Base-by-base conservation (phyloP, 1,139 yeast genomes). In the Candida tropicalis region DNA sequence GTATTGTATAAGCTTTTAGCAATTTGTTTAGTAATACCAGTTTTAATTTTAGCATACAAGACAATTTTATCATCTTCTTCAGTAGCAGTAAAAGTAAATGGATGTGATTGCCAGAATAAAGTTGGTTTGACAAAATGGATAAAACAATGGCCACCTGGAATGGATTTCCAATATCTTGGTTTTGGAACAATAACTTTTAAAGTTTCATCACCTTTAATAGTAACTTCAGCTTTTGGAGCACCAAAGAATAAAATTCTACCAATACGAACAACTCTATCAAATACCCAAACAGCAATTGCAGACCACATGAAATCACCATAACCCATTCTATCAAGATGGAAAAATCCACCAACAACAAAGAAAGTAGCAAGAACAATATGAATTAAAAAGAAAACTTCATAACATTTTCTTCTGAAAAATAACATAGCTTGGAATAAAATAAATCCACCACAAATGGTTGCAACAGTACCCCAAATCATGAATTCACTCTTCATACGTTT, bases 141-240 rank as follows among this genome's bases (percentile, higher is more conserved):
- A 46, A 71, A 79, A 61, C 78, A 79, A 53, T 74, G 78, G 3
- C 77, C 75, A 32, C 80, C 81, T 3, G 77, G 74, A 36, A 62
- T 55, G 2, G 70, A 56, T 25, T 61, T 58, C 75, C 75, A 73
- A 44, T 56, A 57, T 5, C 45, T 52, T 20, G 75, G 73, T 38
- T 60, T 66, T 1, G 74, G 73, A 7, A 73, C 61, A 4, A 60
- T 58, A 3, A 74, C 62, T 51, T 65, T 65, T 22, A 74, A 56
- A 2, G 75, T 69, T 50, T 71, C 75, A 28, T 62, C 67, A 1
- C 69, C 62, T 36, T 68, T 49, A 29, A 74, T 54, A 11, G 62
- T 54, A 13, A 72, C 63, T 4, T 54, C 53, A 2, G 77, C 74
- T 22, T 49, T 49, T 5, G 70, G 72, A 41, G 59, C 52, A 0